Evolutionary conservation across 441 rosid genomes (phyloP), one percentile per base, ranked within the genome.

Genomic region (Corymbia calophylla): DNA sequence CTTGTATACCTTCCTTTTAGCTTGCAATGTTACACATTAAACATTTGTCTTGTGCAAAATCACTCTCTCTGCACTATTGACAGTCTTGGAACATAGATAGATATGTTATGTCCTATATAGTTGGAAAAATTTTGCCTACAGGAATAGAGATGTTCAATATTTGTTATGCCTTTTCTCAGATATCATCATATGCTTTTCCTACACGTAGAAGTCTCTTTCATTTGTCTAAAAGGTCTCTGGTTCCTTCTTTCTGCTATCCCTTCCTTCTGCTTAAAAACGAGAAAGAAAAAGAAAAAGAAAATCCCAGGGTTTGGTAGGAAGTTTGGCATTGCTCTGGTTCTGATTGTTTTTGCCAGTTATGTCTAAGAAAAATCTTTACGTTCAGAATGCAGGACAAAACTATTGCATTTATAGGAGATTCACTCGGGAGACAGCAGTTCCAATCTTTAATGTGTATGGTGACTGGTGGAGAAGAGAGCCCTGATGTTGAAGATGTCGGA

Each of bases 371-470:
- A 27, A 23, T 39, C 51, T 77, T 77, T 77, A 44, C 49, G 86
- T 90, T 53, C 95, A 97, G 99, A 92, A 94, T 95, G 96, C 94
- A 93, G 95, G 92, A 94, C 92, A 95, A 94, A 93, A 95, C 97
- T 12, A 94, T 95, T 88, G 98, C 97, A 49, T 95, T 96, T 88
- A 89, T 96, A 39, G 97, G 98, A 90, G 97, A 96, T 91, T 96
- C 97, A 32, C 89, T 96, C 70, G 97, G 97, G 35, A 93, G 98
- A 90, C 97, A 96, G 88, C 97, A 96, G 88, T 96, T 96, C 90
- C 97, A 95, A n/a, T 96, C 98, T 53, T 64, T 96, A 70, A 95
- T 96, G 96, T 96, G 98, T 73, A 95, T 96, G 96, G 95, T 94
- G 91, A 93, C 93, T 16, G 96, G 96, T 35, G 98, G 96, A 27